phyloP scores from a whole-genome alignment of 305 asterid species.

The Fraxinus floribunda region DNA sequence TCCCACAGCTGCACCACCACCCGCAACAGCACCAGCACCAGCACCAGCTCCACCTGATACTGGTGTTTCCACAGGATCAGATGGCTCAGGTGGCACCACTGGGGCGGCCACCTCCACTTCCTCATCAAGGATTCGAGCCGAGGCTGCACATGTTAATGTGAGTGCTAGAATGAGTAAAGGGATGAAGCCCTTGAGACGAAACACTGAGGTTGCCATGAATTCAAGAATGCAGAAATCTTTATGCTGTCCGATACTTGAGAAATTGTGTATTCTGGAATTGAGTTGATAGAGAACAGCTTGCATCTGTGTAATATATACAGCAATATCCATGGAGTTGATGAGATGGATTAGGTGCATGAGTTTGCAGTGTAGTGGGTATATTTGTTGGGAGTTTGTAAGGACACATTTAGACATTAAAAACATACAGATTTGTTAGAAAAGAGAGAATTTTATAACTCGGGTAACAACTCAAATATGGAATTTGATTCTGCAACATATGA shows the following conservation, averaged over 20 bases:
- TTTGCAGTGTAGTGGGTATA: slow-evolving; percentile 36
- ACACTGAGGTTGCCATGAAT: slow-evolving; percentile 35
- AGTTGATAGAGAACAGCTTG: slow-evolving; percentile 13
- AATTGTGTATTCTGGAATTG: slow-evolving; percentile 21
- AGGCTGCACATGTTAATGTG: slow-evolving; percentile 36
- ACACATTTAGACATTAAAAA: neutral
- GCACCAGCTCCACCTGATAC: slow-evolving; percentile 13
- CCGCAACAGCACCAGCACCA: neutral
- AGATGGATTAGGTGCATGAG: slow-evolving; percentile 58
- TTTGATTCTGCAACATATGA: neutral
- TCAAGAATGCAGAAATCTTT: neutral
- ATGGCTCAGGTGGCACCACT: slow-evolving; percentile 25
- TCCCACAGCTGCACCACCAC: slow-evolving; percentile 1
- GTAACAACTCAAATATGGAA: neutral
- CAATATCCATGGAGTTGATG: slow-evolving; percentile 49
- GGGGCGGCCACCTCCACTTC: slow-evolving; percentile 29
- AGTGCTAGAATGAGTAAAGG: slow-evolving; percentile 47
- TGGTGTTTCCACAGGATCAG: slow-evolving; percentile 20
- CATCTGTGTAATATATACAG: slow-evolving; percentile 26
- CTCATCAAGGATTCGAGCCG: slow-evolving; percentile 57
- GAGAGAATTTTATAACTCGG: neutral
- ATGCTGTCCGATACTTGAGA: slow-evolving; percentile 13
- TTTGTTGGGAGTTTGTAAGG: neutral
- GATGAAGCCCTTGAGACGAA: slow-evolving; percentile 28
- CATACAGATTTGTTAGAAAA: neutral